Evolutionary conservation across 495 filamentous ascomycete species (phyloP).

Genomic region (Aspergillus sparsus): DNA sequence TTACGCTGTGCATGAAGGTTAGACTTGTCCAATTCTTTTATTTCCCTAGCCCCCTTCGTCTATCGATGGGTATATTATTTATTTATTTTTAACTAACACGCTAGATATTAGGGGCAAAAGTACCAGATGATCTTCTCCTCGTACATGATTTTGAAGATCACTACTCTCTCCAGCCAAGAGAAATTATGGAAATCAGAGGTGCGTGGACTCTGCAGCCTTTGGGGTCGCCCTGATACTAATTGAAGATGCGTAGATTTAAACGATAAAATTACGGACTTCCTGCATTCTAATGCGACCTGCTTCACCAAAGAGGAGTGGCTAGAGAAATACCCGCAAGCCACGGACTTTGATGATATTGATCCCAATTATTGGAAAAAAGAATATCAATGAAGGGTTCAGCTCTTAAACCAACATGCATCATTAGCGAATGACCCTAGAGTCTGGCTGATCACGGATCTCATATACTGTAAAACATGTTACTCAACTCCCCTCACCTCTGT

Average conservation of each 20-base stretch:
- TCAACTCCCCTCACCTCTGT: too few species aligned
- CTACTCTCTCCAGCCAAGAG: conserved; percentile 6
- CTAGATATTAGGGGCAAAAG: not conserved
- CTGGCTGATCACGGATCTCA: too few species aligned
- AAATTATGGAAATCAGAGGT: not conserved
- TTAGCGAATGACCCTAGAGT: too few species aligned
- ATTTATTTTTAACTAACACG: too few species aligned
- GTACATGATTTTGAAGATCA: conserved; percentile 4
- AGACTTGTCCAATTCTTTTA: too few species aligned
- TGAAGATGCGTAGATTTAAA: not conserved
- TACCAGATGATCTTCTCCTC: not conserved
- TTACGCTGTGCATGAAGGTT: too few species aligned
- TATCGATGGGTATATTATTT: too few species aligned
- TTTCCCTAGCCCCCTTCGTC: too few species aligned
- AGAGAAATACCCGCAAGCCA: not conserved
- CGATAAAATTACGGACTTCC: not conserved
- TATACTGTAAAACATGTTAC: too few species aligned
- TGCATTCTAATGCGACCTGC: not conserved
- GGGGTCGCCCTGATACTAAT: too few species aligned
- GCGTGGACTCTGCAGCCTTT: too few species aligned
- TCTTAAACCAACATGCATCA: too few species aligned
- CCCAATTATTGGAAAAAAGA: not conserved
- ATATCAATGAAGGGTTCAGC: not conserved
- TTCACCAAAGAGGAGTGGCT: conserved; percentile 8
- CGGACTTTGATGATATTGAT: not conserved